phyloP scores from a whole-genome alignment of 2,329 filamentous ascomycete species.

The Trichoderma pleuroti region DNA sequence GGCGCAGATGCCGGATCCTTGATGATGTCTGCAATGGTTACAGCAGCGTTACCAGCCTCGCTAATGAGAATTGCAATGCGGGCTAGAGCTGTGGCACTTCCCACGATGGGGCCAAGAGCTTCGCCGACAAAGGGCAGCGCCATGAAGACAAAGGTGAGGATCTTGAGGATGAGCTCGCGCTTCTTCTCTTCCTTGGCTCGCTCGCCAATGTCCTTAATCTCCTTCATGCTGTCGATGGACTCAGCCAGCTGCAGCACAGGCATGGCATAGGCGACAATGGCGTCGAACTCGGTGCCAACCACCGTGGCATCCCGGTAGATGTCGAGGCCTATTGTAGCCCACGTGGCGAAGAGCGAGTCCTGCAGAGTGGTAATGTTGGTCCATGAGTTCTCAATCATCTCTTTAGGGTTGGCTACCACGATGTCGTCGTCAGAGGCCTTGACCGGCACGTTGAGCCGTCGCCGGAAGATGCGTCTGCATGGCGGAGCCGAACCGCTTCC shows the following conservation, averaged over 20 bases:
- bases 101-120: too few relatives aligned
- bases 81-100: not conserved
- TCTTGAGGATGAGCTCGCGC: slow-evolving; percentile 25
- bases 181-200: slow-evolving; percentile 24
- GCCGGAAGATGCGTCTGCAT: not conserved
- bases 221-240: slow-evolving; percentile 26
- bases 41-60: slow-evolving; percentile 23
- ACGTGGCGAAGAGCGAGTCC: not conserved
- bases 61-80: not conserved
- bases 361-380: too few relatives aligned
- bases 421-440: not conserved
- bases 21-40: slow-evolving; percentile 27
- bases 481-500: too few relatives aligned
- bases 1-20: slow-evolving; percentile 26
- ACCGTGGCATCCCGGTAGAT: not conserved
- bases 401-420: not conserved
- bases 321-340: not conserved
- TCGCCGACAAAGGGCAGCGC: slow-evolving; percentile 51
- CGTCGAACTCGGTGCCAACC: not conserved
- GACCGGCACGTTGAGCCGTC: not conserved
- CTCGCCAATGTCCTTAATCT: slow-evolving; percentile 27
- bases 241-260: slow-evolving; percentile 27
- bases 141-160: slow-evolving; percentile 45
- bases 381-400: not conserved
- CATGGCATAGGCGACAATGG: slow-evolving; percentile 13